A percentile compares a stretch with the other conserved stretches of the same genome.
These are phyloP conservation scores for Cyclotella cryptica DNA, from an alignment of 108 stramenopile species.

Conservation along the genomic window DNA sequence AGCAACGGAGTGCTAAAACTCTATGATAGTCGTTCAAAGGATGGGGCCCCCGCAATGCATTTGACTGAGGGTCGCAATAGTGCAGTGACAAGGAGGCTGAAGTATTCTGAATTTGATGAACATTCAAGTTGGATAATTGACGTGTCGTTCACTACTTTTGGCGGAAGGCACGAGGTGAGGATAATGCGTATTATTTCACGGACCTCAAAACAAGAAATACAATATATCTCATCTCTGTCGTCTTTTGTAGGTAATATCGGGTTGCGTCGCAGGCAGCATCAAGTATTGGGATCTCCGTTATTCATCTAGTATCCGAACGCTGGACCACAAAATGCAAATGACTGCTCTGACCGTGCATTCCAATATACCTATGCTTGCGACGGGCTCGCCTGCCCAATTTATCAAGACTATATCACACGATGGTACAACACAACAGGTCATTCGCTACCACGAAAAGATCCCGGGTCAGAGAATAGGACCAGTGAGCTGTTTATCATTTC, in stretches of 20 bases:
- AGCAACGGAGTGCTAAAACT: constrained; percentile 88
- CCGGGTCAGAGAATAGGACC: constrained; percentile 94
- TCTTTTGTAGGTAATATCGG: constrained; percentile 77
- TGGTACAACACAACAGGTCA: constrained; percentile 89
- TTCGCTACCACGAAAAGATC: constrained; percentile 91
- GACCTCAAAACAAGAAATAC: too few relatives aligned
- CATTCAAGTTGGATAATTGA: constrained; percentile 90
- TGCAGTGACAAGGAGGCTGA: constrained; percentile 27
- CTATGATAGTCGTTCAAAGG: constrained; percentile 81
- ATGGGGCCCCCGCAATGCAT: constrained; percentile 18
- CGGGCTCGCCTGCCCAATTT: constrained; percentile 94
- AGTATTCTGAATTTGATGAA: constrained; percentile 59
- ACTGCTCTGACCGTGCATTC: constrained; percentile 93
- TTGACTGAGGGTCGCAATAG: constrained; percentile 20
- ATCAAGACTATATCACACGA: constrained; percentile 91
- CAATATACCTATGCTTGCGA: constrained; percentile 89
- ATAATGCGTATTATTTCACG: constrained; percentile 5
- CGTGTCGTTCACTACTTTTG: constrained; percentile 73
- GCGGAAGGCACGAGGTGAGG: constrained; percentile 63
- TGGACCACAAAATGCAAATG: constrained; percentile 90
- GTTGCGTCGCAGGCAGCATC: constrained; percentile 86
- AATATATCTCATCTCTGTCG: too few relatives aligned
- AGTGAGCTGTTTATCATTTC: constrained; percentile 93
- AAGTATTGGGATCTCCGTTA: constrained; percentile 93
- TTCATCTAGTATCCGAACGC: constrained; percentile 63